These are phyloP conservation scores for Hypoxylon sp. DNA, from an alignment of 2,329 filamentous ascomycete species.

Conservation along the genomic window DNA sequence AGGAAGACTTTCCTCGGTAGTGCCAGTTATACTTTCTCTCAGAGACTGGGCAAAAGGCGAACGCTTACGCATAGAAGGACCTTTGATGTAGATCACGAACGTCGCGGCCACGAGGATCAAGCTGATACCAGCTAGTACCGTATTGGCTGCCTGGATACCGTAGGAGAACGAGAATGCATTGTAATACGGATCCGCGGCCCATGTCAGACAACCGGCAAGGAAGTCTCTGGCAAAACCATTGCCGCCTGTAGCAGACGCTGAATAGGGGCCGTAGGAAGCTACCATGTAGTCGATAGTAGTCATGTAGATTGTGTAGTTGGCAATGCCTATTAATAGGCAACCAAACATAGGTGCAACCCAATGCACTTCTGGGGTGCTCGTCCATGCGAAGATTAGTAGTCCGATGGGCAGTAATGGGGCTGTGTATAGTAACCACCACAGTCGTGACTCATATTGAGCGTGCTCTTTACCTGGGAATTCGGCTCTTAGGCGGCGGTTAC, in stretches of 20 bases:
- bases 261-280: constrained; percentile 76
- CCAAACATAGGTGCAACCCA: constrained; percentile 76
- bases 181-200: constrained; percentile 71
- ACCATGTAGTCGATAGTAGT: constrained; percentile 79
- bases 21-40: constrained; percentile 2
- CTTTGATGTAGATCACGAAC: constrained; percentile 70
- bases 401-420: constrained; percentile 73
- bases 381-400: constrained; percentile 75
- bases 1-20: background rate
- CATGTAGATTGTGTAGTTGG: constrained; percentile 76
- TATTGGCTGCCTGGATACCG: constrained; percentile 68
- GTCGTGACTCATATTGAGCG: constrained; percentile 73
- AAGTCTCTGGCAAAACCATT: constrained; percentile 78
- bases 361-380: constrained; percentile 66
- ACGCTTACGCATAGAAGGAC: constrained; percentile 64
- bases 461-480: constrained; percentile 62
- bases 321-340: constrained; percentile 72
- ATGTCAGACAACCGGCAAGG: constrained; percentile 74
- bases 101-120: constrained; percentile 67
- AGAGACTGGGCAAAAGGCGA: constrained; percentile 69
- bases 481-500: constrained; percentile 59
- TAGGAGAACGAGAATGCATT: constrained; percentile 59
- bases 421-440: constrained; percentile 73
- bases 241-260: constrained; percentile 76
- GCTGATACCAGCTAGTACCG: constrained; percentile 66